Evolutionary conservation across 2,329 filamentous ascomycete genomes (phyloP), one percentile per base, ranked within the genome.

Genomic region (Trichoderma lentiforme): DNA sequence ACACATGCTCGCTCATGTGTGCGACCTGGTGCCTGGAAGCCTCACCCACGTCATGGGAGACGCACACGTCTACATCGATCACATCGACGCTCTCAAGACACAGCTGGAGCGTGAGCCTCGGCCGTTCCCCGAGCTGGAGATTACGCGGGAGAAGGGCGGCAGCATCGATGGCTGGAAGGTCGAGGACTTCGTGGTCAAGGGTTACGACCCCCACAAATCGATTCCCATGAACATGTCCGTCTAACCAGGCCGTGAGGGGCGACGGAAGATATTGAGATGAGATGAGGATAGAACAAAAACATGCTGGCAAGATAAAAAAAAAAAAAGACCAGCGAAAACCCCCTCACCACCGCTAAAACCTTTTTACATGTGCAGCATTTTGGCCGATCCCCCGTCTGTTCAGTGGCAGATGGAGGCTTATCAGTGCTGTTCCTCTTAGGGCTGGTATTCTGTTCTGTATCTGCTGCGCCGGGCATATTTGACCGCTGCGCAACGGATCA

Each of bases 161-260:
- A 92, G 88, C 75, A 94, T 98, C 77, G 96, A 99, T 80, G 94
- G 93, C 1, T 98, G 96, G 94, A 91, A 89, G 80, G 85, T 90
- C 1, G 94, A 97, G 75, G 95, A 99, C 73, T 95, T 99, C 80
- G 90, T 92, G 72, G 88, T 99, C 6, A 87, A 93, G 78, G 95
- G 92, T 0, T 99, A 99, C 81, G 89, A 95, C 64, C 95, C 96
- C 71, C 94, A 98, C 81, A 95, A 95, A 84, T 88, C 88, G 6
- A 97, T 99, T 83, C 88, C 93, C 58, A 99, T 99, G 96, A 98
- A 98, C 85, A 99, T 99, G 96, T 97, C 93, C 79, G 95, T 98
- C 72, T 94, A 64, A 63, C 15, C 30, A 21, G 24, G 32, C 30
- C 36, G 14, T 36, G 5, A 39, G 8, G 34, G 24, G 39, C 15